Conservation (phyloP, 1,284 basidiomycete genomes). For the Melampsora abietis-canadensis region DNA sequence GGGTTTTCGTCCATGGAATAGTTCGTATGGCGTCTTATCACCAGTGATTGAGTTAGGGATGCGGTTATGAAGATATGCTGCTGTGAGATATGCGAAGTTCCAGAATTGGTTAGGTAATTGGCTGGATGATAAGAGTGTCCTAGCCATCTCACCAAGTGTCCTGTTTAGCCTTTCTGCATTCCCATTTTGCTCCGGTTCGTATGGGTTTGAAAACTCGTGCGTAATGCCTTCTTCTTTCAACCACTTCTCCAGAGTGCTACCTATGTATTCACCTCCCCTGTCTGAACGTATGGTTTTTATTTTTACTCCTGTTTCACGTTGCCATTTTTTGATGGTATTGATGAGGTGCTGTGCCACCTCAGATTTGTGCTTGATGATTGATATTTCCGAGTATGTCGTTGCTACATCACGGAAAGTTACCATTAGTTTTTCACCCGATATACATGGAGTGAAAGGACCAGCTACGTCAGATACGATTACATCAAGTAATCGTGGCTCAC, state of each 20-base stretch:
- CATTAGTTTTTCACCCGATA: too few species aligned
- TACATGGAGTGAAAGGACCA: too few species aligned
- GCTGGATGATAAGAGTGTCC: neutral
- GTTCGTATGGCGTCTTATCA: too few species aligned
- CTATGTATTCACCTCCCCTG: conserved; percentile 3
- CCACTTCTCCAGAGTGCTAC: neutral
- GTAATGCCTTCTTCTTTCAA: neutral
- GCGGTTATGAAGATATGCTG: neutral
- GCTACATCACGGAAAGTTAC: neutral
- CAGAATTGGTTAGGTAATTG: neutral
- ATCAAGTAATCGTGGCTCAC: too few species aligned
- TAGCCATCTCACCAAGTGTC: neutral
- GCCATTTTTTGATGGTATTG: neutral
- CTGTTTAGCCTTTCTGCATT: neutral
- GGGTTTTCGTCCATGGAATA: too few species aligned
- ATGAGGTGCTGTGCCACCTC: neutral
- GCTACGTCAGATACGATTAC: too few species aligned
- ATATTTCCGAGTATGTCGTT: neutral
- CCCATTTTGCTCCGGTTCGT: neutral
- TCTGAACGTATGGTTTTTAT: conserved; percentile 17
- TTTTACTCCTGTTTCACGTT: neutral
- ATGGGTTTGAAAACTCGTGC: neutral
- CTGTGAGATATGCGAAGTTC: neutral
- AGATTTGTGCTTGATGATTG: neutral
- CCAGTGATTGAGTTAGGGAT: too few species aligned